These are phyloP conservation scores for Penicillium riverlandense DNA, from an alignment of 495 filamentous ascomycete genomes.

Conservation along the genomic window DNA sequence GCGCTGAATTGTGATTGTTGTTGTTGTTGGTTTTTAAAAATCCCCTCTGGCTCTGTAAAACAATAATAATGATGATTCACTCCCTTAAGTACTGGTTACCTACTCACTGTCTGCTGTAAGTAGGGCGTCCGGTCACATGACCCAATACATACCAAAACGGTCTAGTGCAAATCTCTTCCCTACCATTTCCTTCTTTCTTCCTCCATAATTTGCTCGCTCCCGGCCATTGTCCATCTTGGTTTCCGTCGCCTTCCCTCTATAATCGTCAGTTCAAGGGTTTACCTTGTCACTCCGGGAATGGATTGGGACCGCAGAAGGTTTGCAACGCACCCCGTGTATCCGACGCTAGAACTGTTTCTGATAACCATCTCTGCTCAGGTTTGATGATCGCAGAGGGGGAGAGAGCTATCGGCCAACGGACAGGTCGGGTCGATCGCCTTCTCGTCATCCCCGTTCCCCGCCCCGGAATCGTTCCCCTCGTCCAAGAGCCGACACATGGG, in stretches of 20 bases:
- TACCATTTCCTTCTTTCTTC: not conserved
- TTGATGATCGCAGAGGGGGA: constrained; percentile 46
- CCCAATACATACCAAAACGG: not conserved
- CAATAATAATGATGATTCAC: too few relatives aligned
- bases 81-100: too few relatives aligned
- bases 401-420: constrained; percentile 47
- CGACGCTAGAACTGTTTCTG: not conserved
- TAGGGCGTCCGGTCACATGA: too few relatives aligned
- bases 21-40: not conserved
- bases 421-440: constrained; percentile 26
- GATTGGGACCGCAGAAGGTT: constrained; percentile 48
- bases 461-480: constrained; percentile 35
- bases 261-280: not conserved
- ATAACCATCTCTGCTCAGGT: constrained; percentile 20
- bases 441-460: constrained; percentile 35
- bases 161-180: not conserved
- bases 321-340: not conserved
- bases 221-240: too few relatives aligned
- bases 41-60: too few relatives aligned
- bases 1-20: constrained; percentile 20
- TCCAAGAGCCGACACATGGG: constrained; percentile 41
- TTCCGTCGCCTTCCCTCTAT: not conserved
- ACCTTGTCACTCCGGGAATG: constrained; percentile 17
- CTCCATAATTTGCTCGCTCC: too few relatives aligned
- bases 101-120: too few relatives aligned